Evolutionary conservation across 1,284 basidiomycete genomes (phyloP), one percentile per base, ranked within the genome.

Genomic region (Taiwanofungus camphoratus): DNA sequence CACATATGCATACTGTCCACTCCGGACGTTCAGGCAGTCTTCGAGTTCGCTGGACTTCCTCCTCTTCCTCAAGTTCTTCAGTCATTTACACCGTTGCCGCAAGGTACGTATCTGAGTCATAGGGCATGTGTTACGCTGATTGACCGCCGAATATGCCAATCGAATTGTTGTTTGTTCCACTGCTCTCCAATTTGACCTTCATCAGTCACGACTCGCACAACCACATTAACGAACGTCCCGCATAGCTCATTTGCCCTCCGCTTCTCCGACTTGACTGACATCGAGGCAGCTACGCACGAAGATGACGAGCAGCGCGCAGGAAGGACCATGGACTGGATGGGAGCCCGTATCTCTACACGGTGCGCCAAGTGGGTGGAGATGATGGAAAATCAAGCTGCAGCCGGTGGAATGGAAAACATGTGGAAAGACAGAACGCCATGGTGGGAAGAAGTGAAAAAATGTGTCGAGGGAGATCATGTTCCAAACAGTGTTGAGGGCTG

Each of bases 371-470:
- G 87, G 87, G 71, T 86, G 18, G 75, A 50, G 74, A 83, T 54
- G 49, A 52, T 62, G 38, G 61, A 58, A 41, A 45, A 16, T 9
- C 36, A 23, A 24, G 45, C 52, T 0, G 41, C 45, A 3, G 45
- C 48, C 6, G 26, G 26, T 8, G 59, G 57, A 20, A 55, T 74
- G 41, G 58, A 62, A 3, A 51, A 49, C 29, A 41, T 50, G 20
- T 58, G 55, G 52, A 55, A 50, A 12, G 48, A 66, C 27, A 69
- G 73, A 42, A 79, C 82, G 9, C 87, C 85, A 2, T 90, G 87
- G 87, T 90, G 87, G 87, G 82, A 87, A 50, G 87, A 90, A 59
- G 68, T 90, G 24, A 71, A 73, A 55, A 70, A 77, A 15, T 90
- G 87, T 60, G 70, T 74, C 4, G 82, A 90, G 57, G 85, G 84